These are phyloP conservation scores for Trypanosoma mega DNA, from an alignment of 208 protist genomes.

Conservation along the genomic window DNA sequence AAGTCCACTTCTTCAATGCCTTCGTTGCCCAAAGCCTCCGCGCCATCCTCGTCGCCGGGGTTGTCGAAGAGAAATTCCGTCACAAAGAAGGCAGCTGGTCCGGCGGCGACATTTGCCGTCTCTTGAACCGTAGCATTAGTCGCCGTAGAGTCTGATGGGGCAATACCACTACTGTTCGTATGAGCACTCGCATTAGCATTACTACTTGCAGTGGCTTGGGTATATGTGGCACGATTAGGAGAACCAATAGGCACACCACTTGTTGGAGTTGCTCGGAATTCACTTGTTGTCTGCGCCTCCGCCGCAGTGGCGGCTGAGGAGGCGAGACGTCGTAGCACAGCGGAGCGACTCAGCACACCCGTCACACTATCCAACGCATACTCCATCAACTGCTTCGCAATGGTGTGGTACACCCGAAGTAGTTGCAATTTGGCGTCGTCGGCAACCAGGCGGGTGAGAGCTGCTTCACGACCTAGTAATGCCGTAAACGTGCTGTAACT, in stretches of 20 bases:
- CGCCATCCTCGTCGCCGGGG: conserved; percentile 9
- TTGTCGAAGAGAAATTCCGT: conserved; percentile 26
- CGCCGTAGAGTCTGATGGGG: too few relatives aligned
- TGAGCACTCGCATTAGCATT: background rate
- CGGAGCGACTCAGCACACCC: conserved; percentile 36
- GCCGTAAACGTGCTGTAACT: conserved; percentile 45
- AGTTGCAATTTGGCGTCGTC: conserved; percentile 49
- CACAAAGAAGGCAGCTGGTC: conserved; percentile 15
- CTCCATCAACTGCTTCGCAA: conserved; percentile 35
- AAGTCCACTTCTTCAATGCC: background rate
- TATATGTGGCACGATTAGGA: background rate
- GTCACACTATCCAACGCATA: conserved; percentile 63
- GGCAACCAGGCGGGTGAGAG: conserved; percentile 51
- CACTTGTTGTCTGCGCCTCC: conserved; percentile 3
- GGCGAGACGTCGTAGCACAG: conserved; percentile 51
- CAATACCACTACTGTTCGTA: too few relatives aligned
- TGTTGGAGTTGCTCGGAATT: conserved; percentile 1
- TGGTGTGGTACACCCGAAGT: conserved; percentile 38
- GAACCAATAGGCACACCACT: background rate
- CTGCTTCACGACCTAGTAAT: conserved; percentile 44
- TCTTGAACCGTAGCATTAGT: too few relatives aligned
- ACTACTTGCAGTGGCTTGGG: background rate
- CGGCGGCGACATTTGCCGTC: too few relatives aligned
- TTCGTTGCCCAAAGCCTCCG: background rate
- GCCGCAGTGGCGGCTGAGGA: conserved; percentile 28